Base-by-base conservation (phyloP, 805 yeast genomes). In the Candida suzukii region DNA sequence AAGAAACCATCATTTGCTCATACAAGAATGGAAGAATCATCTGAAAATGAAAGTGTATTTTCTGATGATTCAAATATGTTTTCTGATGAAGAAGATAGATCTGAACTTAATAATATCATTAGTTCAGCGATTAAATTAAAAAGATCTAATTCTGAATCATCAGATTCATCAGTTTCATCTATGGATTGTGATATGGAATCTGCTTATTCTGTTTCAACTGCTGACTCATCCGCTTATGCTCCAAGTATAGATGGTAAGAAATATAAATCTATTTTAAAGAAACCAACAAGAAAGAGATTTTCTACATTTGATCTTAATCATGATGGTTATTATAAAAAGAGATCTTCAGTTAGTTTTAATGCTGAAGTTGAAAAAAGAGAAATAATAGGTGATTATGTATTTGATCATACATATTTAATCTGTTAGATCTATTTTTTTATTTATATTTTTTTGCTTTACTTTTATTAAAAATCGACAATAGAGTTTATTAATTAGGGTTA, bases 321-420 rank as follows among this genome's bases (percentile, higher is more conserved):
- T 5, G 29, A 36, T n/a, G 12, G 13, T 5, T 16, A 13, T 4
- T 24, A n/a, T 12, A 38, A 35, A 12, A 56, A 45, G 34, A 37
- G 26, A 22, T 58, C 63, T 43, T 59, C 54, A 35, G 76, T 73
- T 8, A 61, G 66, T 32, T 73, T 73, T 48, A 64, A 62, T 44
- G 58, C 56, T 48, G 62, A 66, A 27, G 63, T 72, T 38, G 68
- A 64, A 41, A 63, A 71, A 8, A 59, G 78, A 42, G 76, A 71
- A 48, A 64, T 67, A 31, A 58, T 70, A 41, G 71, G 67, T 43
- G 73, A 69, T 18, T 60, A 61, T 24, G 56, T 65, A 22, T 60
- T 65, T 44, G 76, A 72, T 50, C 70, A 68, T 49, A 45, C 47
- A 16, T 45, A 25, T 26, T 9, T 38, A 19, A 38, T 43, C 18